These are phyloP conservation scores for Lophiotrema nucula DNA, from an alignment of 495 filamentous ascomycete genomes.

Conservation along the genomic window DNA sequence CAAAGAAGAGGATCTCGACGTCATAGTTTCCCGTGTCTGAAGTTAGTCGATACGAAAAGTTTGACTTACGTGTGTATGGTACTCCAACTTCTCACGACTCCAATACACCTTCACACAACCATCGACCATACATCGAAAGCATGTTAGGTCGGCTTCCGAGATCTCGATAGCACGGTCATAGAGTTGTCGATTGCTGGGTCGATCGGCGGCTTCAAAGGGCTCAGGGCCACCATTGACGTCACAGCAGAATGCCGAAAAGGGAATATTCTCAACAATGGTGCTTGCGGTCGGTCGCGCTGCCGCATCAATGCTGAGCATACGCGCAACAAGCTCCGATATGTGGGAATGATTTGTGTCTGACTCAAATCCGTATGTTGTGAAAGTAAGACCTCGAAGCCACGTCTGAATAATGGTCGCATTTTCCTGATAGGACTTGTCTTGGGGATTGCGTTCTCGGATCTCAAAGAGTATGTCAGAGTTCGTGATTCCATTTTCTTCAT, in stretches of 20 bases:
- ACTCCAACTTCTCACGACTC: neutral
- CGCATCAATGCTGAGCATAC: constrained; percentile 7
- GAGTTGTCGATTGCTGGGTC: neutral
- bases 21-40: too few species aligned
- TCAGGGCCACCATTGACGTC: constrained; percentile 11
- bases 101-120: constrained; percentile 14
- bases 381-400: neutral
- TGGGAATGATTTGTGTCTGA: constrained; percentile 3
- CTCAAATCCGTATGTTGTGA: constrained; percentile 10
- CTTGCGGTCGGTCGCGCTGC: neutral
- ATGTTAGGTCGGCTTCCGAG: neutral
- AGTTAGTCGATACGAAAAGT: too few species aligned
- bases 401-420: neutral
- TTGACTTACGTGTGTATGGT: neutral
- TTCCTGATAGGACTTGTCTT: neutral
- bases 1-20: neutral
- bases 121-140: constrained; percentile 7
- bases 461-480: neutral
- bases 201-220: constrained; percentile 9
- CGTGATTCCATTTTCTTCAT: neutral
- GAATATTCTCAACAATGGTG: constrained; percentile 5
- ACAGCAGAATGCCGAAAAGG: constrained; percentile 11
- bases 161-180: constrained; percentile 9
- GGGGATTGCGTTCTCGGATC: neutral
- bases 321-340: constrained; percentile 3